Percentiles rank a stretch among this genome's conserved stretches.
These are phyloP conservation scores for Oryza glaberrima DNA, from an alignment of 176 grass and related monocot genomes.

Conservation along the genomic window DNA sequence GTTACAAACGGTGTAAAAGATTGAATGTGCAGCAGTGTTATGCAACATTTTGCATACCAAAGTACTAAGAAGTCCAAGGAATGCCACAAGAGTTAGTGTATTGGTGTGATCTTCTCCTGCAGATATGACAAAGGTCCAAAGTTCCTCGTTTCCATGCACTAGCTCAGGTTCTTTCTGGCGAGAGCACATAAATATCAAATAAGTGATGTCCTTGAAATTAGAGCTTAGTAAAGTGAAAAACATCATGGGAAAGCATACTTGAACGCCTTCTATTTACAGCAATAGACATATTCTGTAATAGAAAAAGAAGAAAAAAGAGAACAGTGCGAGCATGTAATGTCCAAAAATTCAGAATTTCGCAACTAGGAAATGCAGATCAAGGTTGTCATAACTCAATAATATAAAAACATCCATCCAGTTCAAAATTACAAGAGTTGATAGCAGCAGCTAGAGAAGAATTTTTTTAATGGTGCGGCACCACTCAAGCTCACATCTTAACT, in stretches of 20 bases:
- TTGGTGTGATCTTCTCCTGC: constrained; percentile 96
- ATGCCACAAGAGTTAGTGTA: constrained; percentile 88
- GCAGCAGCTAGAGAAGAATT: constrained; percentile 29
- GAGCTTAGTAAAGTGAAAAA: constrained; percentile 34
- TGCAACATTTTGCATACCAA: constrained; percentile 65
- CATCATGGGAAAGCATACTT: not conserved
- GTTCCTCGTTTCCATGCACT: constrained; percentile 87
- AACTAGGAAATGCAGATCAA: not conserved
- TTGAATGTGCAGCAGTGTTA: constrained; percentile 32
- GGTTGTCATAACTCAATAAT: not conserved
- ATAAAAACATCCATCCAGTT: not conserved
- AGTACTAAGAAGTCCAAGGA: constrained; percentile 85
- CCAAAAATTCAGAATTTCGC: not conserved
- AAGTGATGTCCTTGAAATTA: constrained; percentile 21
- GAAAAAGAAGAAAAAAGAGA: not conserved
- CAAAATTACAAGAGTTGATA: not conserved
- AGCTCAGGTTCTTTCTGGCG: constrained; percentile 89
- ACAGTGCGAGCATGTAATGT: constrained; percentile 1
- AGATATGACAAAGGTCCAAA: constrained; percentile 80
- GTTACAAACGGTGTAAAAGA: constrained; percentile 26
- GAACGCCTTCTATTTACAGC: constrained; percentile 16
- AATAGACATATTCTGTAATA: not conserved
- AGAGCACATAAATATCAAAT: constrained; percentile 42
- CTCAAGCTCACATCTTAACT: constrained; percentile 13
- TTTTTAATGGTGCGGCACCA: not conserved